Evolutionary conservation across 2,329 filamentous ascomycete species (phyloP).

Genomic region (Coleophoma crateriformis): DNA sequence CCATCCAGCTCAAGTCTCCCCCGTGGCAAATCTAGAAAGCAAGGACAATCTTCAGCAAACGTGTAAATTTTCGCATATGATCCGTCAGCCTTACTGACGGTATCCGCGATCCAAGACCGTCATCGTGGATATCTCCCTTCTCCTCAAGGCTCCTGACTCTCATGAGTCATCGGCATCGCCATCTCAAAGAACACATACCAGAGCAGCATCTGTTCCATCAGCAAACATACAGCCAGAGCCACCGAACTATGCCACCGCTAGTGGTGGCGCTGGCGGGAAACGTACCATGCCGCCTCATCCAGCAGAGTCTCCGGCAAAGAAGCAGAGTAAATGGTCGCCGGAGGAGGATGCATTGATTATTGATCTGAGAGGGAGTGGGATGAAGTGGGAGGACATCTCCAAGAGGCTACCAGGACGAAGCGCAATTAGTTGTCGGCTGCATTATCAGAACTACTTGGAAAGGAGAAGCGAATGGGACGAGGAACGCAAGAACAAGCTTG

Average conservation of each 20-base stretch:
- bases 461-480: constrained; percentile 93
- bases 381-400: constrained; percentile 99
- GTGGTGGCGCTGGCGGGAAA: constrained; percentile 30
- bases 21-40: constrained; percentile 7
- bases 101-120: constrained; percentile 38
- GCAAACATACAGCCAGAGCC: constrained; percentile 14
- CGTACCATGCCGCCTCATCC: constrained; percentile 49
- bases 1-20: constrained; percentile 9
- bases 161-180: constrained; percentile 57
- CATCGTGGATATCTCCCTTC: constrained; percentile 92
- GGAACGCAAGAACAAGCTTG: constrained; percentile 94
- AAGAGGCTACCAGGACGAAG: constrained; percentile 85
- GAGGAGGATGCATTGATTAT: constrained; percentile 95
- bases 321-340: constrained; percentile 93
- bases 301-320: constrained; percentile 72
- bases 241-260: constrained; percentile 17
- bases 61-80: constrained; percentile 21
- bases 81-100: constrained; percentile 26
- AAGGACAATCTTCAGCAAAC: constrained; percentile 9
- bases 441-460: constrained; percentile 97
- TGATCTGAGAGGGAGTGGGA: constrained; percentile 79
- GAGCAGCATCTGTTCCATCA: constrained; percentile 19
- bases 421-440: constrained; percentile 87
- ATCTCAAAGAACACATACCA: constrained; percentile 28
- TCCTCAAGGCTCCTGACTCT: constrained; percentile 73